A percentile compares a stretch with the other conserved stretches of the same genome.
phyloP scores from a whole-genome alignment of 1,284 basidiomycete species.

The Cronartium ribicola region DNA sequence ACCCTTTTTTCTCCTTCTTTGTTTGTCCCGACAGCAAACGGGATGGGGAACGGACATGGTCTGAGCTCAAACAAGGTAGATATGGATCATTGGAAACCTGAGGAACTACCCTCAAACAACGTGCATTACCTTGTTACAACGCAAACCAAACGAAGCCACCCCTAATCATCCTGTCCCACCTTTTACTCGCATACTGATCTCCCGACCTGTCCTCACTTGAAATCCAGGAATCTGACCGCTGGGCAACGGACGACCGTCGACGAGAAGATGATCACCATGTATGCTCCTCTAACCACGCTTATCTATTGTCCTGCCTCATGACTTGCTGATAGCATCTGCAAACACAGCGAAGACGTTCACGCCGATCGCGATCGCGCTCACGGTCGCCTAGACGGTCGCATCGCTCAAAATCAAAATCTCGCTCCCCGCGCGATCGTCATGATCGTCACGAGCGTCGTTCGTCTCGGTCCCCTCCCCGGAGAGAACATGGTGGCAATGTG shows the following conservation, averaged over 20 bases:
- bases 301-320: background rate
- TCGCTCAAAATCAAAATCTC: slow-evolving; percentile 33
- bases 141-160: too few relatives aligned
- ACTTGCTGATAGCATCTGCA: background rate
- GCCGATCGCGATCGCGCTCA: slow-evolving; percentile 31
- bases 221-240: slow-evolving; percentile 31
- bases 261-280: slow-evolving; percentile 31
- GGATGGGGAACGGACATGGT: background rate
- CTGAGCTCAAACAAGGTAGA: background rate
- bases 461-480: slow-evolving; percentile 21
- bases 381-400: slow-evolving; percentile 32
- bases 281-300: background rate
- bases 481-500: slow-evolving; percentile 10
- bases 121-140: background rate
- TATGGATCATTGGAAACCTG: background rate
- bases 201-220: background rate
- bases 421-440: slow-evolving; percentile 11
- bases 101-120: background rate
- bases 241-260: slow-evolving; percentile 26
- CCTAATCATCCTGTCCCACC: too few relatives aligned
- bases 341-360: slow-evolving; percentile 12
- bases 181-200: background rate
- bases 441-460: slow-evolving; percentile 26
- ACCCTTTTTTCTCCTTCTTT: too few relatives aligned
- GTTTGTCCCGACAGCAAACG: background rate